Evolutionary conservation across 805 yeast species (phyloP).

Genomic region (Wickerhamomyces rabaulensis): DNA sequence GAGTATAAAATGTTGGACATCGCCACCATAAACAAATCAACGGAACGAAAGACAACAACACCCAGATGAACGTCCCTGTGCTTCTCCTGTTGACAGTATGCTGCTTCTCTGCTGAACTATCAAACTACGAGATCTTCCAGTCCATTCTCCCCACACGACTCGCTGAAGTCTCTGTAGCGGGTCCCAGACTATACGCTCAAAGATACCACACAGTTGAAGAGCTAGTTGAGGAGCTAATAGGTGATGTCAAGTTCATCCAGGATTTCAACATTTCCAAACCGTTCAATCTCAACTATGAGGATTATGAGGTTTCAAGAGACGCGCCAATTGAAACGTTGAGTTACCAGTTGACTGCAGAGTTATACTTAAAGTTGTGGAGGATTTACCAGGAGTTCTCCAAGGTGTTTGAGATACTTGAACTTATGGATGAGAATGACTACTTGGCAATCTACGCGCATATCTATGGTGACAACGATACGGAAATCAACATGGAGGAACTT

Average conservation of each 20-base stretch:
- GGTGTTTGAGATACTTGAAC: conserved; percentile 12
- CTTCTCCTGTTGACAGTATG: background rate
- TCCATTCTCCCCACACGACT: background rate
- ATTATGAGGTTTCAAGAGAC: background rate
- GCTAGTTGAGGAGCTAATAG: conserved; percentile 4
- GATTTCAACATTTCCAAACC: conserved; percentile 4
- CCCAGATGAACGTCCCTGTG: background rate
- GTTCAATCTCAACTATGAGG: conserved; percentile 1
- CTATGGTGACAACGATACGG: conserved; percentile 2
- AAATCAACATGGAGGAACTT: background rate
- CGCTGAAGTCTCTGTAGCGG: background rate
- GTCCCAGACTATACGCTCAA: conserved; percentile 1
- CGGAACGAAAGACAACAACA: no score
- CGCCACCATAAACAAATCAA: background rate
- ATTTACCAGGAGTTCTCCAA: conserved; percentile 7
- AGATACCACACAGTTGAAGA: conserved; percentile 5
- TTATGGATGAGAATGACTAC: conserved; percentile 14
- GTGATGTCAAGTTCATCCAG: conserved; percentile 7
- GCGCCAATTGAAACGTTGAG: background rate
- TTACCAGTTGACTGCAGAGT: conserved; percentile 4
- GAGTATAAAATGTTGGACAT: no score
- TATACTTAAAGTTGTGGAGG: conserved; percentile 4
- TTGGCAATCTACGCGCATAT: conserved; percentile 15
- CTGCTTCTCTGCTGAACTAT: background rate
- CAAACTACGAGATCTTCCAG: background rate